Base-by-base conservation (phyloP, 805 yeast genomes). In the Candida dajiaensis region DNA sequence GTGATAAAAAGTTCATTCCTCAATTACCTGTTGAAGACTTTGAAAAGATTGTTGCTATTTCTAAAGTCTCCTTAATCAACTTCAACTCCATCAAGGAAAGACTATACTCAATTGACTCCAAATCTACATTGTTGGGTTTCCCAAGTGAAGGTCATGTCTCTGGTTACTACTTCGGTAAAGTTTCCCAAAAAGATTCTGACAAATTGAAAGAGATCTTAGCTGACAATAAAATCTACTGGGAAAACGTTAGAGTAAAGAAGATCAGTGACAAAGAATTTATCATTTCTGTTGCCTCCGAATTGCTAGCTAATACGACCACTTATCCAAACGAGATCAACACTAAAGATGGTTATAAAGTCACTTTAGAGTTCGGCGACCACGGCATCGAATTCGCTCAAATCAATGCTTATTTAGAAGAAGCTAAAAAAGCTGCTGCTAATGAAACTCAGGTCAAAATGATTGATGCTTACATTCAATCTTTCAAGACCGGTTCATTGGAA, bases 1-100 rank as follows among this genome's bases (percentile, higher is more conserved):
- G 97, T 54, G 96, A 89, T 67, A 78, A 79, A 55, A 89, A 89
- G 65, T 89, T 89, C 59, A 73, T 89, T 51, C 97, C 97, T 37
- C 68, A 78, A 43, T 57, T 87, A 36, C 47, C 73, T 0, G 58
- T 54, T 28, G 74, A 64, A 0, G 72, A 72, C 7, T 81, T 88
- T 54, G 74, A 68, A 47, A 53, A 66, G 21, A 67, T 85, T 26
- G 71, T 76, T n/a, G 63, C 63, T 29, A 51, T 70, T 2, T 62
- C 76, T 19, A 69, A 69, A 38, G 61, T 63, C 21, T 49, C 64
- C 2, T 55, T 64, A 29, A 59, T 59, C 7, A 49, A 51, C 22
- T 64, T 62, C 58, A 65, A 71, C 21, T 53, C 62, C n/a, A 69
- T 80, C 31, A 69, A 71, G 37, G 68, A 57, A 5, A 70, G 76